Evolutionary conservation across 108 stramenopile genomes (phyloP), one percentile per base, ranked within the genome.

Genomic region (Thalassiosira profunda): DNA sequence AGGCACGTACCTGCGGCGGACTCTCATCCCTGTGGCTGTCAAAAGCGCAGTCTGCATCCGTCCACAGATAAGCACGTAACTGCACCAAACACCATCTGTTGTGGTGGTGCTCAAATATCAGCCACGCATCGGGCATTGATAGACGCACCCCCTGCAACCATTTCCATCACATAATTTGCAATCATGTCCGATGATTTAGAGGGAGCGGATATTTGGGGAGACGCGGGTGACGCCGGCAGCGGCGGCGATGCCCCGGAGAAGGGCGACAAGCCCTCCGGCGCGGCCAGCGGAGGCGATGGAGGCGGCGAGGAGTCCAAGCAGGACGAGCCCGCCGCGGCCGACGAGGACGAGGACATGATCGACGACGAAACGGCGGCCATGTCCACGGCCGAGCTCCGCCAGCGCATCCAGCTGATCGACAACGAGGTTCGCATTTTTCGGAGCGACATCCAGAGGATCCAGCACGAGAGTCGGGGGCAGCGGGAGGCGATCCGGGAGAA

Each of bases 351-450:
- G 17, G 53, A 18, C 25, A 56, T 82, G 51, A 82, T 94, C 36
- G 94, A 95, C 51, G 86, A 83, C 17, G 96, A 96, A 49, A 93
- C 95, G 61, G 70, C 84, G 30, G 47, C 88, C 75, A 96, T 98
- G 97, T 79, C 88, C 20, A 82, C 84, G 28, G 86, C 89, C 26
- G 99, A 99, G 64, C 69, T 99, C 67, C 91, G 97, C 41, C 97
- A 97, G 58, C 94, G 98, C 54, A 98, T 96, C 70, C 97, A 97
- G 44, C 77, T 97, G 47, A 72, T 99, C 46, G 97, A 98, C 66
- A 98, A 97, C 64, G 98, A 99, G 49, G 96, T 99, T 63, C 91
- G 98, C 35, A 90, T 99, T 49, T 97, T 99, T 97, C 88, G 92
- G 15, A 90, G 90, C 15, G 98, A 99, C 67, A 88, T 97, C 26